Percentiles rank a stretch among this genome's conserved stretches.
Evolutionary conservation across 1,284 basidiomycete genomes (phyloP).

Genomic region (Leccinum fuscescens): DNA sequence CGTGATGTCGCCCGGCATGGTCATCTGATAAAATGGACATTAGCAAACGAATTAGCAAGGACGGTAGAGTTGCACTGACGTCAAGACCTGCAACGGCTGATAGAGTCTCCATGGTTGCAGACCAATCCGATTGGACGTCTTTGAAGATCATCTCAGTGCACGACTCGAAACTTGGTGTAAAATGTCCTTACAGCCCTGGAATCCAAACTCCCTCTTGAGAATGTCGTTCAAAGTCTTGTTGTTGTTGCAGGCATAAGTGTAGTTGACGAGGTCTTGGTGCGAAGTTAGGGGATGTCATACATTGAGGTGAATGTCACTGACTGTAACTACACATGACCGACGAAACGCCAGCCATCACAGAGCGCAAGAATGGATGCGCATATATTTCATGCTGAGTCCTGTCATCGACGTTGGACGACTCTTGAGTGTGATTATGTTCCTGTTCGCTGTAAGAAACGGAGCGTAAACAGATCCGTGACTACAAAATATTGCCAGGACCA

Average conservation of each 20-base stretch:
- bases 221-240: conserved; percentile 52
- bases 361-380: conserved; percentile 52
- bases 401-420: conserved; percentile 60
- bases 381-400: conserved; percentile 64
- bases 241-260: conserved; percentile 56
- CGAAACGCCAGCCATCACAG: conserved; percentile 54
- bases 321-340: conserved; percentile 77
- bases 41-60: no score
- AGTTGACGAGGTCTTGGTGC: conserved; percentile 40
- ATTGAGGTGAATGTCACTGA: conserved; percentile 24
- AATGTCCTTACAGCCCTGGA: conserved; percentile 46
- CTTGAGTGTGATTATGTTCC: conserved; percentile 37
- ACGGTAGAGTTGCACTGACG: conserved; percentile 18
- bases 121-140: conserved; percentile 43
- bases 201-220: conserved; percentile 58
- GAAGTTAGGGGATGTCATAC: conserved; percentile 5
- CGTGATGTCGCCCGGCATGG: conserved; percentile 43
- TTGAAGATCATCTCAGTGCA: not conserved
- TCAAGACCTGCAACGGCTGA: conserved; percentile 49
- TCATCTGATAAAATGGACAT: conserved; percentile 29
- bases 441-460: conserved; percentile 41
- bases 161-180: not conserved
- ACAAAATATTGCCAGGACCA: not conserved
- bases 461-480: not conserved
- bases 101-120: conserved; percentile 38